Percentiles rank a stretch among this genome's conserved stretches.
Conservation (phyloP, 768 basidiomycete species). For the Boletellus ananiceps region DNA sequence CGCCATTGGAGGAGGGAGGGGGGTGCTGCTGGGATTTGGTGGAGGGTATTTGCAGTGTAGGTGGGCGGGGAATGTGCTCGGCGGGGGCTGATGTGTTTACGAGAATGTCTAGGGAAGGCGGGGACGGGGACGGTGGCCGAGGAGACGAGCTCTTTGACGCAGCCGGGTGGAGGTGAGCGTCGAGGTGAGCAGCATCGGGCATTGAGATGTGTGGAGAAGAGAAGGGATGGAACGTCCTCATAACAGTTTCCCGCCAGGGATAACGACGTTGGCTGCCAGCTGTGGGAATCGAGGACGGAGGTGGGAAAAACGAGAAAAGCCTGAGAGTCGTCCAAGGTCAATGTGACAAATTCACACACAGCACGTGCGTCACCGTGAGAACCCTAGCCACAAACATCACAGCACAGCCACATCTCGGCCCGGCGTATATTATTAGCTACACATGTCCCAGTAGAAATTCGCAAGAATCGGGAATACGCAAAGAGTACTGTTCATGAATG, state of each 20-base stretch:
- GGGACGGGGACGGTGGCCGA: conserved; percentile 41
- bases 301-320: conserved; percentile 41
- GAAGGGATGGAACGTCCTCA: conserved; percentile 43
- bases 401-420: conserved; percentile 9
- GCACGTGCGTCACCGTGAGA: conserved; percentile 32
- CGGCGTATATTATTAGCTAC: conserved; percentile 1
- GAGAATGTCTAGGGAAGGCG: conserved; percentile 37
- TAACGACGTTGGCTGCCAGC: conserved; percentile 35
- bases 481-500: conserved; percentile 16
- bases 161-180: conserved; percentile 28
- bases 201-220: conserved; percentile 40
- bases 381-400: conserved; percentile 19
- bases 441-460: conserved; percentile 10
- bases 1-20: conserved; percentile 23
- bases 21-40: conserved; percentile 20
- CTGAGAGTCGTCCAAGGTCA: conserved; percentile 26
- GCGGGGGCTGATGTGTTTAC: conserved; percentile 29
- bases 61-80: conserved; percentile 30
- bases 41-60: conserved; percentile 30
- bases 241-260: conserved; percentile 40
- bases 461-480: conserved; percentile 17
- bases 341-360: conserved; percentile 23
- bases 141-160: conserved; percentile 43
- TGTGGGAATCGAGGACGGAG: conserved; percentile 43
- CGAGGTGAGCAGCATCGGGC: conserved; percentile 35